These are phyloP conservation scores for Tephrocybe sp. DNA, from an alignment of 768 basidiomycete genomes.

Conservation along the genomic window DNA sequence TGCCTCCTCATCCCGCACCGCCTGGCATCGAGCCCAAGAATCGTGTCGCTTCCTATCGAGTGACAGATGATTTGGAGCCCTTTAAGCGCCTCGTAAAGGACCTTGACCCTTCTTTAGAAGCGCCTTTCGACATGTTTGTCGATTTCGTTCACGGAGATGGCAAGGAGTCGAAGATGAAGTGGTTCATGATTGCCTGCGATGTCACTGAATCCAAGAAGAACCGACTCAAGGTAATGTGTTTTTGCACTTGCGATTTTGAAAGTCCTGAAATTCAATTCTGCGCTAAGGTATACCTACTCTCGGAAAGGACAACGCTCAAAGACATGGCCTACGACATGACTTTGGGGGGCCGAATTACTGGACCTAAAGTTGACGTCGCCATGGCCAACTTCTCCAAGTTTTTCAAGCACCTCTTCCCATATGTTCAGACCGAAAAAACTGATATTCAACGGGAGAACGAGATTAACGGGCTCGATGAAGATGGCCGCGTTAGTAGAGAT, in stretches of 20 bases:
- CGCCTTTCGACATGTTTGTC: slow-evolving; percentile 9
- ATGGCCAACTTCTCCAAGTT: slow-evolving; percentile 15
- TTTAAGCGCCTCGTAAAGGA: slow-evolving; percentile 6
- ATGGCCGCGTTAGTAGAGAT: background rate
- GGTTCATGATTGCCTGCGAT: slow-evolving; percentile 15
- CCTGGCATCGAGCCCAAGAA: slow-evolving; percentile 9
- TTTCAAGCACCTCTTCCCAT: slow-evolving; percentile 16
- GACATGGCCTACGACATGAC: slow-evolving; percentile 17
- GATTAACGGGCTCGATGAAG: slow-evolving; percentile 7
- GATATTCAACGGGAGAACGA: slow-evolving; percentile 10
- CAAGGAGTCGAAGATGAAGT: slow-evolving; percentile 11
- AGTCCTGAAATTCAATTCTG: too few species aligned
- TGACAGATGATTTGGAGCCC: slow-evolving; percentile 12
- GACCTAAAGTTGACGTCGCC: slow-evolving; percentile 9
- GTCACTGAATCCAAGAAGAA: slow-evolving; percentile 10
- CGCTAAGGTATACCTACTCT: slow-evolving; percentile 12
- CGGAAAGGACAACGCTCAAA: slow-evolving; percentile 13
- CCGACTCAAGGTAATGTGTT: slow-evolving; percentile 11
- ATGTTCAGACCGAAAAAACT: slow-evolving; percentile 9
- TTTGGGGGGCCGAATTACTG: slow-evolving; percentile 13
- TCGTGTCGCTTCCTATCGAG: slow-evolving; percentile 13
- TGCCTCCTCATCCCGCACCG: slow-evolving; percentile 12
- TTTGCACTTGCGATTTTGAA: background rate
- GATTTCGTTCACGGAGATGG: slow-evolving; percentile 10
- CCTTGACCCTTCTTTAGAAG: slow-evolving; percentile 10